Percentiles rank a stretch among this genome's conserved stretches.
phyloP scores from a whole-genome alignment of 2,329 filamentous ascomycete species.

The Colletotrichum gigasporum region DNA sequence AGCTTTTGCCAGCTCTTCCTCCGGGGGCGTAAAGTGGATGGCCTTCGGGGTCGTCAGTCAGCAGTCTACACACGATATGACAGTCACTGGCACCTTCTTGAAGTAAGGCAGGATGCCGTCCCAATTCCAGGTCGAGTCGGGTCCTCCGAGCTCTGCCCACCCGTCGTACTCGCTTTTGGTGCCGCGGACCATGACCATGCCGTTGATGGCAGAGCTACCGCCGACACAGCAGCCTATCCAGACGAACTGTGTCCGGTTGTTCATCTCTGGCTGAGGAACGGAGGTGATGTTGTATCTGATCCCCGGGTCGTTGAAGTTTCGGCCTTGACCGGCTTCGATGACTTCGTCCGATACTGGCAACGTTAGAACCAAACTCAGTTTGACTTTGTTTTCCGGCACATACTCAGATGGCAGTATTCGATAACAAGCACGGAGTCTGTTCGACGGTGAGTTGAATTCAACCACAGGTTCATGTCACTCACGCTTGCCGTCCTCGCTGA shows the following conservation, averaged over 20 bases:
- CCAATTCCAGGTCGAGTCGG: slow-evolving; percentile 53
- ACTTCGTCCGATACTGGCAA: slow-evolving; percentile 2
- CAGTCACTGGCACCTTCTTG: slow-evolving; percentile 44
- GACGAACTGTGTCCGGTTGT: slow-evolving; percentile 36
- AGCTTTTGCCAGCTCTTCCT: slow-evolving; percentile 28
- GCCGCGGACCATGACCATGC: slow-evolving; percentile 47
- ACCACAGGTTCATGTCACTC: slow-evolving; percentile 1
- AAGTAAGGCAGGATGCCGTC: slow-evolving; percentile 52
- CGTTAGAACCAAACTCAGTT: background rate
- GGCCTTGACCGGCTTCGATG: background rate
- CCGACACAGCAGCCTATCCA: slow-evolving; percentile 45
- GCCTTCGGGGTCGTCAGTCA: background rate
- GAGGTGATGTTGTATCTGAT: slow-evolving; percentile 40
- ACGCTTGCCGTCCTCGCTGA: slow-evolving; percentile 42
- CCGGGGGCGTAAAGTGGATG: slow-evolving; percentile 30
- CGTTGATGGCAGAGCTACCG: slow-evolving; percentile 50
- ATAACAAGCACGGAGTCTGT: slow-evolving; percentile 26
- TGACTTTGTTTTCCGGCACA: background rate
- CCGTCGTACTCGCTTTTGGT: slow-evolving; percentile 49
- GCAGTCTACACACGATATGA: background rate
- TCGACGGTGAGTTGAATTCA: background rate
- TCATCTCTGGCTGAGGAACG: slow-evolving; percentile 38
- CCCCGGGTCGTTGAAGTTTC: slow-evolving; percentile 29
- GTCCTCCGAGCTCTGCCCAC: slow-evolving; percentile 55
- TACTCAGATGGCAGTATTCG: slow-evolving; percentile 23